Conservation (phyloP, 176 grass and related monocot genomes). For the Areca catechu region DNA sequence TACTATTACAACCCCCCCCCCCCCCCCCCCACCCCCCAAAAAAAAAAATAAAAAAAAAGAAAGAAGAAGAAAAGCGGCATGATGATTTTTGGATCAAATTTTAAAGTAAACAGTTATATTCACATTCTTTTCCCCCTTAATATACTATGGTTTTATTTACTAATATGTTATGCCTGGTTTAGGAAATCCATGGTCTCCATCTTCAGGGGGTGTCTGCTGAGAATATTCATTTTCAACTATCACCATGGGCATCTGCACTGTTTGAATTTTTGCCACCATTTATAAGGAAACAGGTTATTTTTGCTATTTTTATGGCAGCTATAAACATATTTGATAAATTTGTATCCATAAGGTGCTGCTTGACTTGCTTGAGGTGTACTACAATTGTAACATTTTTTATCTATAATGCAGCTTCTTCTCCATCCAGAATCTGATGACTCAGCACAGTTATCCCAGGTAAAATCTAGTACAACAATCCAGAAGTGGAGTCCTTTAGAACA, state of each 20-base stretch:
- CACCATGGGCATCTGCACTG: conserved; percentile 94
- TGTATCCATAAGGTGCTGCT: no score
- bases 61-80: background rate
- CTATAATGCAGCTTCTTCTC: conserved; percentile 64
- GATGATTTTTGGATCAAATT: background rate
- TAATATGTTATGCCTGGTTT: conserved; percentile 13
- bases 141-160: no score
- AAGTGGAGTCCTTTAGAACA: no score
- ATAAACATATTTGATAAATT: no score
- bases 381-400: conserved; percentile 10
- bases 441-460: conserved; percentile 96
- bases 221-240: conserved; percentile 91
- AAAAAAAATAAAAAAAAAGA: no score
- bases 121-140: conserved; percentile 1
- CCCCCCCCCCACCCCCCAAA: no score
- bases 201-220: conserved; percentile 70
- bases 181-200: conserved; percentile 97
- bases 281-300: conserved; percentile 82
- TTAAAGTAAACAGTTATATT: conserved; percentile 11
- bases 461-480: background rate
- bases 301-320: background rate
- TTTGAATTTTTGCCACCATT: conserved; percentile 97
- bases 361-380: background rate
- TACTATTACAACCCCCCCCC: background rate
- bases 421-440: conserved; percentile 95